Conservation (phyloP, 108 stramenopile genomes). For the Aurantiochytrium sp. region DNA sequence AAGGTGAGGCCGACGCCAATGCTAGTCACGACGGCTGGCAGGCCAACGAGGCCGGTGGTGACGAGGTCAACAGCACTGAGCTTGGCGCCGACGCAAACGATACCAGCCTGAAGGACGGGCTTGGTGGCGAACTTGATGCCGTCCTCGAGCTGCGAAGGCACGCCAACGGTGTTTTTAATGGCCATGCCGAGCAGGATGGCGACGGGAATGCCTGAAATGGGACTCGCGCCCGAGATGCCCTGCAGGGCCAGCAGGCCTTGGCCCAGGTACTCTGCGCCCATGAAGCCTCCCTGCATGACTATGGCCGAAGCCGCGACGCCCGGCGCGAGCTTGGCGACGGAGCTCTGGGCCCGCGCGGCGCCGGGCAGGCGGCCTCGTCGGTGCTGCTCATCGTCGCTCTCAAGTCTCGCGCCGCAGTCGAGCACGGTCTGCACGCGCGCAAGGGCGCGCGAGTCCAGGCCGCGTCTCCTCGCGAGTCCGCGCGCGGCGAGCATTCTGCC, state of each 20-base stretch:
- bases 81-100: slow-evolving; percentile 54
- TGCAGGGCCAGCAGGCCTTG: background rate
- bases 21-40: slow-evolving; percentile 44
- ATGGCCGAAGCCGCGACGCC: background rate
- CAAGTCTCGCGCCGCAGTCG: too few relatives aligned
- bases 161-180: slow-evolving; percentile 33
- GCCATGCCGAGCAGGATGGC: slow-evolving; percentile 46
- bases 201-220: slow-evolving; percentile 53
- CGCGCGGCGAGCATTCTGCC: background rate
- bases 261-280: background rate
- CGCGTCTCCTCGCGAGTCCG: background rate
- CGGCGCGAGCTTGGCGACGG: background rate
- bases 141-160: slow-evolving; percentile 27
- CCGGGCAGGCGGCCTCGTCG: background rate
- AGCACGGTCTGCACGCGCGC: too few relatives aligned
- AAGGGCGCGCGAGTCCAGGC: background rate
- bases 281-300: slow-evolving; percentile 9
- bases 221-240: slow-evolving; percentile 13
- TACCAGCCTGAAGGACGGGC: slow-evolving; percentile 53
- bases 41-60: slow-evolving; percentile 37
- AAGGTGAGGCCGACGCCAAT: slow-evolving; percentile 44
- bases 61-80: slow-evolving; percentile 45
- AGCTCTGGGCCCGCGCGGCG: background rate
- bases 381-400: too few relatives aligned
- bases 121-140: slow-evolving; percentile 53